Evolutionary conservation across 2,329 filamentous ascomycete genomes (phyloP).

Genomic region (Scytalidium sp.): DNA sequence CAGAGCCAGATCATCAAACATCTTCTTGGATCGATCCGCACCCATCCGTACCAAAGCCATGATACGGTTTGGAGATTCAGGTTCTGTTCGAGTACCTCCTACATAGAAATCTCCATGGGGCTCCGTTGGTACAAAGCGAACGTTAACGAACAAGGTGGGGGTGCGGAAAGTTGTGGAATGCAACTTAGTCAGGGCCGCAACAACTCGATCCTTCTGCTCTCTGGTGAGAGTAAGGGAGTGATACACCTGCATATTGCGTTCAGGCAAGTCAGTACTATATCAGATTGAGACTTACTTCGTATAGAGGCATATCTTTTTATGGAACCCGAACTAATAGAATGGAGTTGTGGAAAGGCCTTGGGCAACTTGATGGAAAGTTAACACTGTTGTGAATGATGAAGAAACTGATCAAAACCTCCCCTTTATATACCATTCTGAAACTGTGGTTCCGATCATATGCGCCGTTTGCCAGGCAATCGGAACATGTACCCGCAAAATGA

Average conservation of each 20-base stretch:
- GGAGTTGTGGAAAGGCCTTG: too few relatives aligned
- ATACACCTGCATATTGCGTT: neutral
- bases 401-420: too few relatives aligned
- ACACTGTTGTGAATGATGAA: too few relatives aligned
- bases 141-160: neutral
- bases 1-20: neutral
- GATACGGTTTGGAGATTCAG: neutral
- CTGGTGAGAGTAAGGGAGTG: neutral
- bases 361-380: too few relatives aligned
- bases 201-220: neutral
- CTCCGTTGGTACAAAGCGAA: neutral
- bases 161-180: neutral
- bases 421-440: too few relatives aligned
- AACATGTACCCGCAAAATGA: too few relatives aligned
- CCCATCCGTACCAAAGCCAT: neutral
- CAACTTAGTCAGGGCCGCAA: neutral
- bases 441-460: too few relatives aligned
- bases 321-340: too few relatives aligned
- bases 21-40: neutral
- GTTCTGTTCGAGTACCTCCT: neutral
- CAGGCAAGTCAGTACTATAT: neutral
- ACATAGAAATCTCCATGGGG: neutral
- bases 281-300: neutral
- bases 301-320: neutral
- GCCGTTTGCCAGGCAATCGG: too few relatives aligned